Evolutionary conservation across 495 filamentous ascomycete genomes (phyloP).

Genomic region (Tuber borchii): DNA sequence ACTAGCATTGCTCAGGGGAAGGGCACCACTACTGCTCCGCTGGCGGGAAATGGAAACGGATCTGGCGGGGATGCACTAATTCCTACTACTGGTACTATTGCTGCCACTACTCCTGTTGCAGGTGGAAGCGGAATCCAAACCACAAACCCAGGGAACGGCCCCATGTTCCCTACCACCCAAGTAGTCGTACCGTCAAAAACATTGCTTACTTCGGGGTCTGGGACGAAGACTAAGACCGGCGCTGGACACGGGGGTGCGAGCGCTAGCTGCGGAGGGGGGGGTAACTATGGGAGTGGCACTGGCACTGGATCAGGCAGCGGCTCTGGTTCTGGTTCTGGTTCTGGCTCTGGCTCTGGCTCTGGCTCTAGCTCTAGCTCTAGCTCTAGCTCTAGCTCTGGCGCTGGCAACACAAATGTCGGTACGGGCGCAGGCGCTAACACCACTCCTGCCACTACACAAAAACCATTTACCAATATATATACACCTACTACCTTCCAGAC

Average conservation of each 20-base stretch:
- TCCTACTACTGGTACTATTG: not conserved
- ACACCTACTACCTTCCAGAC: not conserved
- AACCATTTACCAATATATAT: not conserved
- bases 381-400: not conserved
- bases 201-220: not conserved
- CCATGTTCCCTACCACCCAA: not conserved
- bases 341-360: not conserved
- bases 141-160: not conserved
- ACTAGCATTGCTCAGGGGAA: not conserved
- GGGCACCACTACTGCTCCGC: not conserved
- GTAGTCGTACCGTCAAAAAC: not conserved
- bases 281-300: not conserved
- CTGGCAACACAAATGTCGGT: not conserved
- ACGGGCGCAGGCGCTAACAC: not conserved
- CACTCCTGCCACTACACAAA: not conserved
- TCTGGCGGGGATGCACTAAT: not conserved
- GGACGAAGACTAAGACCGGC: not conserved
- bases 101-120: not conserved
- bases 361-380: not conserved
- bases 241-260: not conserved
- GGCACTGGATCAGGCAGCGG: not conserved
- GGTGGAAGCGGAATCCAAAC: not conserved
- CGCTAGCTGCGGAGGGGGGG: not conserved
- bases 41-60: not conserved
- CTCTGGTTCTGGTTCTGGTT: not conserved